These are phyloP conservation scores for Colletotrichum sp. DNA, from an alignment of 2,329 filamentous ascomycete genomes.

Conservation along the genomic window DNA sequence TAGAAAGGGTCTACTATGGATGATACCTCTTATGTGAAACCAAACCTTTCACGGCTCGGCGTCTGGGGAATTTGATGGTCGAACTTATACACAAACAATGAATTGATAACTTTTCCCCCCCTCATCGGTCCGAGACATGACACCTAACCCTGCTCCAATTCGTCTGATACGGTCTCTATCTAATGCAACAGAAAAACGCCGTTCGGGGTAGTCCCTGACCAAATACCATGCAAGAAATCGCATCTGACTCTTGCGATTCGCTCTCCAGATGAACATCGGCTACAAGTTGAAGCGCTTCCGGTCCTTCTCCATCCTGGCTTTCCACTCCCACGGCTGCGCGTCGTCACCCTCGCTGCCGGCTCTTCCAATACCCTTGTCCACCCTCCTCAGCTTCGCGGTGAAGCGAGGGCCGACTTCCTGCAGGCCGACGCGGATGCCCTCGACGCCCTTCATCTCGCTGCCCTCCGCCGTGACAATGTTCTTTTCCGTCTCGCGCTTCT, in stretches of 20 bases:
- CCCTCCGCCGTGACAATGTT: slow-evolving; percentile 82
- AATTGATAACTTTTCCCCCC: neutral
- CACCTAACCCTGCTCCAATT: neutral
- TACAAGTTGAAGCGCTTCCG: slow-evolving; percentile 92
- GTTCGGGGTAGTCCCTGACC: neutral
- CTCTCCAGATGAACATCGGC: neutral
- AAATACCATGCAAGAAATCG: neutral
- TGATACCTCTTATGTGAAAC: slow-evolving; percentile 17
- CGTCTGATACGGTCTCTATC: neutral
- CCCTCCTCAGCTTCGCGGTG: slow-evolving; percentile 81
- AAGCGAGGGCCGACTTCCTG: slow-evolving; percentile 79
- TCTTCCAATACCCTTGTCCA: slow-evolving; percentile 84
- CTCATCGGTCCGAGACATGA: neutral
- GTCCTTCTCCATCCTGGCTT: slow-evolving; percentile 91
- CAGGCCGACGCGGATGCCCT: slow-evolving; percentile 83
- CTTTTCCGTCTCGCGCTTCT: slow-evolving; percentile 88
- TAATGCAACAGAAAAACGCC: slow-evolving; percentile 1
- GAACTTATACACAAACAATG: neutral
- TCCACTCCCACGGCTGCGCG: slow-evolving; percentile 96
- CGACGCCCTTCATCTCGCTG: slow-evolving; percentile 81
- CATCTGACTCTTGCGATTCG: neutral
- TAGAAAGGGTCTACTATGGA: slow-evolving; percentile 9
- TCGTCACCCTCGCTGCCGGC: slow-evolving; percentile 72
- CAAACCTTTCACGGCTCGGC: slow-evolving; percentile 8
- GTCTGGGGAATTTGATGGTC: neutral